Conservation (phyloP, 805 yeast genomes). For the Vanderwaltozyma yarrowii region DNA sequence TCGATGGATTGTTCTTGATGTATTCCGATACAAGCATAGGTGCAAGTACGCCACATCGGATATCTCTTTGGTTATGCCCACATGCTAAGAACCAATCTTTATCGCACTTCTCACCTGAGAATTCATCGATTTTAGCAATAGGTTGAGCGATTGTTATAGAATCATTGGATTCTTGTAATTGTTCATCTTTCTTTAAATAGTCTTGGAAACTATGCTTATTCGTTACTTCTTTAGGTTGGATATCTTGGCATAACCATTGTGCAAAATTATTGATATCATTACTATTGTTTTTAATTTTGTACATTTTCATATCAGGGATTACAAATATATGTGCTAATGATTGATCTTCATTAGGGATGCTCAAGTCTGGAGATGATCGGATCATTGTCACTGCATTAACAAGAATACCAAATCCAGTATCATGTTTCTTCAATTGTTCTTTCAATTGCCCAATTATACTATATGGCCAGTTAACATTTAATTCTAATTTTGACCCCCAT, state of each 20-base stretch:
- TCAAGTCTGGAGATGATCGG: conserved; percentile 2
- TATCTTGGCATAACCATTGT: neutral
- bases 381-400: conserved; percentile 15
- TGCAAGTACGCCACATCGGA: conserved; percentile 19
- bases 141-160: too few species aligned
- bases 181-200: too few species aligned
- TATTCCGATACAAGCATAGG: conserved; percentile 12
- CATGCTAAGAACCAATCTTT: conserved; percentile 17
- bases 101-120: conserved; percentile 4
- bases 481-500: conserved; percentile 21
- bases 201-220: too few species aligned
- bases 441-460: conserved; percentile 11
- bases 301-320: conserved; percentile 16
- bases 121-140: too few species aligned
- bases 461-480: conserved; percentile 17
- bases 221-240: too few species aligned
- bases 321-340: conserved; percentile 3
- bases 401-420: conserved; percentile 8
- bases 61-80: conserved; percentile 21
- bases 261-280: neutral
- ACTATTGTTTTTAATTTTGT: conserved; percentile 6
- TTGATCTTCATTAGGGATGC: conserved; percentile 2
- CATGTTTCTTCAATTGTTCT: conserved; percentile 7
- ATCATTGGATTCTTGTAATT: too few species aligned
- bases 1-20: neutral